These are phyloP conservation scores for Hypoxylon crocopeplum DNA, from an alignment of 495 filamentous ascomycete species.

Conservation along the genomic window DNA sequence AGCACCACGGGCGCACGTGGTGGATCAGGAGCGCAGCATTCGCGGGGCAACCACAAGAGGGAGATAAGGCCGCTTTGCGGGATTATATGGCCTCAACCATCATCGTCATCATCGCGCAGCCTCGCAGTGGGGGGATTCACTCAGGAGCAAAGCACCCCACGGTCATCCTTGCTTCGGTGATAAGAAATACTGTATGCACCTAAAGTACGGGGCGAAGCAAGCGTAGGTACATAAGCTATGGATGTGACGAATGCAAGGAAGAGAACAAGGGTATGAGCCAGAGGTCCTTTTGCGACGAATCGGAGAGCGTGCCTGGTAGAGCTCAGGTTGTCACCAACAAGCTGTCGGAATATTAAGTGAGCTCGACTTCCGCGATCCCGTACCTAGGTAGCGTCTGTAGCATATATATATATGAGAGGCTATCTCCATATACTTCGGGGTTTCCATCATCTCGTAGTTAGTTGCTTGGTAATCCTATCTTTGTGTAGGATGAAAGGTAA, in stretches of 20 bases:
- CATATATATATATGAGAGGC: too few relatives aligned
- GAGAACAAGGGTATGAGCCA: not conserved
- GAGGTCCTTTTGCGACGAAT: not conserved
- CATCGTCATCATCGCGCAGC: slow-evolving; percentile 10
- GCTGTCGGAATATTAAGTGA: too few relatives aligned
- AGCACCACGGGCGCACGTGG: slow-evolving; percentile 25
- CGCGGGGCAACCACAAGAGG: too few relatives aligned
- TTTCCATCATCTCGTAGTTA: too few relatives aligned
- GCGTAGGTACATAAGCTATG: not conserved
- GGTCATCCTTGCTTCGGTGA: slow-evolving; percentile 18
- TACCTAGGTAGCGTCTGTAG: too few relatives aligned
- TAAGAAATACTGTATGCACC: slow-evolving; percentile 16
- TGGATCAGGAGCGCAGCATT: slow-evolving; percentile 30
- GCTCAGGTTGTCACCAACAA: not conserved
- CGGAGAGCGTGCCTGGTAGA: not conserved
- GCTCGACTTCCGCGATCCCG: too few relatives aligned
- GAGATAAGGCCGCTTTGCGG: slow-evolving; percentile 6
- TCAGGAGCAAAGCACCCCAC: slow-evolving; percentile 7
- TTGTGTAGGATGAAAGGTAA: too few relatives aligned
- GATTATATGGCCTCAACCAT: slow-evolving; percentile 1
- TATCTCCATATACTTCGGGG: too few relatives aligned
- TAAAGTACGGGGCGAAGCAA: slow-evolving; percentile 5
- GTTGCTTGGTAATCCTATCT: too few relatives aligned
- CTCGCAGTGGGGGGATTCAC: slow-evolving; percentile 11
- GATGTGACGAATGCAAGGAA: not conserved